These are phyloP conservation scores for Catenaria anguillulae DNA, from an alignment of 371 early-diverging fungal species.

Conservation along the genomic window DNA sequence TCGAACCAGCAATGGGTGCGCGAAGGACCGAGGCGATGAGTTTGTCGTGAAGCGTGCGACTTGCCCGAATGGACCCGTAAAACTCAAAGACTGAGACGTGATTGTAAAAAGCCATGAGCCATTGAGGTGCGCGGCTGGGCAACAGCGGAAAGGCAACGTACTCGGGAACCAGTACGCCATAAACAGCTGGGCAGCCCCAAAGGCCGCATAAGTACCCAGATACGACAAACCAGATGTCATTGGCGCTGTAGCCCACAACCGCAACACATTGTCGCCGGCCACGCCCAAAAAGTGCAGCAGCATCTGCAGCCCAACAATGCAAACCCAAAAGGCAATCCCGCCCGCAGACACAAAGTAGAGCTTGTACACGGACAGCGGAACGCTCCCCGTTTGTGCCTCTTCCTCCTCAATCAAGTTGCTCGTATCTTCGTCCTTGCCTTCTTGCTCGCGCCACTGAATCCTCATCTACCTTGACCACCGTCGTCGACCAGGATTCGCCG, in stretches of 20 bases:
- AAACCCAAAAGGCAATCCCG: background rate
- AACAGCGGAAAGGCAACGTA: no score
- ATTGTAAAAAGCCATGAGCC: no score
- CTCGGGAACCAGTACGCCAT: background rate
- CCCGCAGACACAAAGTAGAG: background rate
- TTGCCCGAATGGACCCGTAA: background rate
- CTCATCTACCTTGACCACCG: no score
- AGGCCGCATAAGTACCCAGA: background rate
- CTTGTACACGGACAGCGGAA: background rate
- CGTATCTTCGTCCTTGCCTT: no score
- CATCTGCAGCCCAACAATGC: background rate
- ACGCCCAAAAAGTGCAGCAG: background rate
- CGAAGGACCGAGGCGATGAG: constrained; percentile 27
- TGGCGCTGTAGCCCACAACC: background rate
- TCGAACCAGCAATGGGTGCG: constrained; percentile 48
- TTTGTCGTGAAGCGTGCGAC: background rate
- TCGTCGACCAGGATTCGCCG: no score
- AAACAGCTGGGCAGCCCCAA: background rate
- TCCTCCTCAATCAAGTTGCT: constrained; percentile 1
- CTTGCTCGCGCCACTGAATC: background rate
- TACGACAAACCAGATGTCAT: background rate
- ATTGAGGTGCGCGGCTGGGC: no score
- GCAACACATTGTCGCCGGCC: background rate
- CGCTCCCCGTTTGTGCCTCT: background rate
- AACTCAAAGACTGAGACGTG: no score